These are phyloP conservation scores for Linum usitatissimum DNA, from an alignment of 345 rosid species.

Conservation along the genomic window DNA sequence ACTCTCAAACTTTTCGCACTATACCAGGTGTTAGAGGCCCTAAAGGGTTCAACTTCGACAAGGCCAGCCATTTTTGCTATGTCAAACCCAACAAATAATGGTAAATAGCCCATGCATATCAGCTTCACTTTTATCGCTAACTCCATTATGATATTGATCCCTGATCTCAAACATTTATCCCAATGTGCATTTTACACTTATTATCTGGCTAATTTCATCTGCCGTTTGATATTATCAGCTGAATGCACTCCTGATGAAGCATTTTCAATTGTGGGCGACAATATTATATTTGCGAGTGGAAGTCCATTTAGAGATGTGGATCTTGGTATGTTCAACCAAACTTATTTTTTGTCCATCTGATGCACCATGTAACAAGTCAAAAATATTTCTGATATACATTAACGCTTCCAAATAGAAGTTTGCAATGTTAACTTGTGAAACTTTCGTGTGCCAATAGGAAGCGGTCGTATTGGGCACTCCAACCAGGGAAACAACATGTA, in stretches of 20 bases:
- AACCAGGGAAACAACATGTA: constrained; percentile 99
- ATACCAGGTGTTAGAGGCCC: constrained; percentile 81
- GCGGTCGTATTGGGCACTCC: constrained; percentile 73
- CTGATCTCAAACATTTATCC: constrained; percentile 3
- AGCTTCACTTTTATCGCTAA: background rate
- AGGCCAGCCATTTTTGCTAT: constrained; percentile 97
- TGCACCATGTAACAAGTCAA: too few species aligned
- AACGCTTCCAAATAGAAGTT: constrained; percentile 4
- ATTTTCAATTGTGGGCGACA: constrained; percentile 82
- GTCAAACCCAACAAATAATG: constrained; percentile 97
- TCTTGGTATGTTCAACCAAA: constrained; percentile 40
- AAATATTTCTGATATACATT: background rate
- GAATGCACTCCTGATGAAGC: constrained; percentile 97
- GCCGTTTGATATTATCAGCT: constrained; percentile 32
- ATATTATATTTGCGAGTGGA: constrained; percentile 89
- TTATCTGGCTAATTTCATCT: background rate
- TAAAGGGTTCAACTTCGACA: constrained; percentile 84
- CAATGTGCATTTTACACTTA: background rate
- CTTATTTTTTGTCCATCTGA: too few species aligned
- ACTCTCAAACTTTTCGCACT: constrained; percentile 5
- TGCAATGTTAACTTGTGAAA: constrained; percentile 9
- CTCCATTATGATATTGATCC: background rate
- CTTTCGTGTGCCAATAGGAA: constrained; percentile 34
- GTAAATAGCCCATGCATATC: constrained; percentile 20
- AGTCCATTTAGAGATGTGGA: constrained; percentile 86